Conservation (phyloP, 768 basidiomycete species). For the Tylopilus felleus region DNA sequence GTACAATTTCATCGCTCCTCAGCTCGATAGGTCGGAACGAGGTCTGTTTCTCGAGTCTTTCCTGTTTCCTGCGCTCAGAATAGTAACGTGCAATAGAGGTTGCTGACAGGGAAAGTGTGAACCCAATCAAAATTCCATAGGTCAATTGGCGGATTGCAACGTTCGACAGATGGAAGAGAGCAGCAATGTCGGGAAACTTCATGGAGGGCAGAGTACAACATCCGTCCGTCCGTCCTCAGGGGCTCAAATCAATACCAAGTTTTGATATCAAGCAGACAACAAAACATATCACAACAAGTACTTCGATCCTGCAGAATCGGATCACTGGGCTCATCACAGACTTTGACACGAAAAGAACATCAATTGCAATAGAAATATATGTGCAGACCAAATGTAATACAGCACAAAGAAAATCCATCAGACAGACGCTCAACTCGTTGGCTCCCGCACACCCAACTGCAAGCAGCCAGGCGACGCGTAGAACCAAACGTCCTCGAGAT, state of each 20-base stretch:
- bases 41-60: conserved; percentile 26
- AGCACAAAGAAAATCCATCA: too few relatives aligned
- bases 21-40: conserved; percentile 63
- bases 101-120: conserved; percentile 71
- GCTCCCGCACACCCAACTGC: conserved; percentile 28
- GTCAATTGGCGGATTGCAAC: conserved; percentile 34
- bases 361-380: too few relatives aligned
- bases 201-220: background rate
- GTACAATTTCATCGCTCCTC: conserved; percentile 72
- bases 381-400: too few relatives aligned
- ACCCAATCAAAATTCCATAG: conserved; percentile 65
- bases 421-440: conserved; percentile 62
- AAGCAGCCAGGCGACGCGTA: conserved; percentile 26
- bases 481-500: conserved; percentile 67
- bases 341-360: too few relatives aligned
- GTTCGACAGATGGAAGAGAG: conserved; percentile 25
- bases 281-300: too few relatives aligned
- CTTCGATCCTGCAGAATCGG: too few relatives aligned
- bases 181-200: conserved; percentile 7
- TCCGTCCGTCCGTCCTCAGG: too few relatives aligned
- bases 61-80: conserved; percentile 46
- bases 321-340: too few relatives aligned
- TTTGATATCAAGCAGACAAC: too few relatives aligned
- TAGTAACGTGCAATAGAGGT: conserved; percentile 58
- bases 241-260: too few relatives aligned